phyloP scores from a whole-genome alignment of 306 rosid species.

The Corylus avellana region DNA sequence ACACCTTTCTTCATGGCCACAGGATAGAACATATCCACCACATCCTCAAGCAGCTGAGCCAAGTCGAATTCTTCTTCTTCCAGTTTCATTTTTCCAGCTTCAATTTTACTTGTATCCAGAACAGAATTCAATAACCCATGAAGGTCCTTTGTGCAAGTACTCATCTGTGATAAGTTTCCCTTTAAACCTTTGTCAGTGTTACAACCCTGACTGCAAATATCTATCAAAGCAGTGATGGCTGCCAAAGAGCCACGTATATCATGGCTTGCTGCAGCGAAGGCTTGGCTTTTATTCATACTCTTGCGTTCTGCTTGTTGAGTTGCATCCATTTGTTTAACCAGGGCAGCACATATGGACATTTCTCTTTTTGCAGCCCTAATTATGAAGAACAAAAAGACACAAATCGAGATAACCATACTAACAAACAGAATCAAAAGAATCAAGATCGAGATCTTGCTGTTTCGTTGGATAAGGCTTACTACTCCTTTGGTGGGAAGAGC shows the following conservation, averaged over 20 bases:
- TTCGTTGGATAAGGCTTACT: constrained; percentile 2
- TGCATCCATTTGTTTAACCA: constrained; percentile 20
- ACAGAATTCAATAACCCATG: constrained; percentile 4
- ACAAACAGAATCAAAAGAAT: neutral
- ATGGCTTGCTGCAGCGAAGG: constrained; percentile 1
- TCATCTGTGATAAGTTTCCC: constrained; percentile 5
- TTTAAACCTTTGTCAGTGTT: neutral
- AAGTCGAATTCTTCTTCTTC: constrained; percentile 17
- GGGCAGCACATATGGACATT: constrained; percentile 9
- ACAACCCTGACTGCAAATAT: neutral
- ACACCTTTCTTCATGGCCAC: constrained; percentile 1
- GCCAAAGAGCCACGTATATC: constrained; percentile 11
- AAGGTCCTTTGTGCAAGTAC: neutral
- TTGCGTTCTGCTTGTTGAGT: constrained; percentile 23
- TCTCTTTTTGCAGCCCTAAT: constrained; percentile 16
- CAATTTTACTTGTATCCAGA: constrained; percentile 12
- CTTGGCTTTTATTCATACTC: constrained; percentile 16
- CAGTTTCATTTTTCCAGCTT: constrained; percentile 20
- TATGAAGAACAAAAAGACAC: neutral
- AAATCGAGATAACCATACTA: neutral
- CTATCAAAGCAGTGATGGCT: constrained; percentile 2
- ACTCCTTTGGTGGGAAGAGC: neutral
- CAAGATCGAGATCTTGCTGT: neutral
- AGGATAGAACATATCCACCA: constrained; percentile 5
- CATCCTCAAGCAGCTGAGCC: constrained; percentile 18